These are phyloP conservation scores for Iberis pinnata DNA, from an alignment of 345 rosid species.

Conservation along the genomic window DNA sequence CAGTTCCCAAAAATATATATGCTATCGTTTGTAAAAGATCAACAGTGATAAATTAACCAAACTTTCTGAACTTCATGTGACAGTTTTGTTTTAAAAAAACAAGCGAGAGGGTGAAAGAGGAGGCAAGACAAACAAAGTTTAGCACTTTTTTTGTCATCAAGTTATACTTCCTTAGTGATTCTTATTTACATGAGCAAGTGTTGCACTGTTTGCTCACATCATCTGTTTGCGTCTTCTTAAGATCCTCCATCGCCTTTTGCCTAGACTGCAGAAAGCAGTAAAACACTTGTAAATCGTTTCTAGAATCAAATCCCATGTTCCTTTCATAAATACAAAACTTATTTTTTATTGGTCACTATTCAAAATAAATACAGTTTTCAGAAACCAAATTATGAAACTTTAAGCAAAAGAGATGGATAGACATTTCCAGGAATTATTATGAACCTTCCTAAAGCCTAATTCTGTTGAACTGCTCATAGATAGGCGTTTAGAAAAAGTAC, in stretches of 20 bases:
- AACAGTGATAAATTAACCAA: slow-evolving; percentile 1
- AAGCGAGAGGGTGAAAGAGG: not conserved
- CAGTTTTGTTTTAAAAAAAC: not conserved
- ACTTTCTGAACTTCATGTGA: not conserved
- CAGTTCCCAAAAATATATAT: too few species aligned
- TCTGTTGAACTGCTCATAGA: not conserved
- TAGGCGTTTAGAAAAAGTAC: not conserved
- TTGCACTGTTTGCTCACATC: slow-evolving; percentile 46
- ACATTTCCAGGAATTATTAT: slow-evolving; percentile 5
- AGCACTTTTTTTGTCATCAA: slow-evolving; percentile 14
- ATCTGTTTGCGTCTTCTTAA: slow-evolving; percentile 67
- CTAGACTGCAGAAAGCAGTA: slow-evolving; percentile 58
- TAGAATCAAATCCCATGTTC: not conserved
- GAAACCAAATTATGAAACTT: not conserved
- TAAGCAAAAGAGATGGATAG: slow-evolving; percentile 5
- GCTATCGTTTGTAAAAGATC: not conserved
- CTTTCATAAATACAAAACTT: not conserved
- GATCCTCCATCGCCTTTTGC: slow-evolving; percentile 77
- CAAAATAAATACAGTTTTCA: not conserved
- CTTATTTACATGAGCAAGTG: slow-evolving; percentile 25
- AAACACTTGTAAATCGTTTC: slow-evolving; percentile 5
- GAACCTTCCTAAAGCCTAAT: not conserved
- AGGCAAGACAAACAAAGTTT: slow-evolving; percentile 11
- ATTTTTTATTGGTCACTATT: not conserved
- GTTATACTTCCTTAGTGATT: slow-evolving; percentile 11